These are phyloP conservation scores for Dactylellina cionopaga DNA, from an alignment of 2,329 filamentous ascomycete species.

Conservation along the genomic window DNA sequence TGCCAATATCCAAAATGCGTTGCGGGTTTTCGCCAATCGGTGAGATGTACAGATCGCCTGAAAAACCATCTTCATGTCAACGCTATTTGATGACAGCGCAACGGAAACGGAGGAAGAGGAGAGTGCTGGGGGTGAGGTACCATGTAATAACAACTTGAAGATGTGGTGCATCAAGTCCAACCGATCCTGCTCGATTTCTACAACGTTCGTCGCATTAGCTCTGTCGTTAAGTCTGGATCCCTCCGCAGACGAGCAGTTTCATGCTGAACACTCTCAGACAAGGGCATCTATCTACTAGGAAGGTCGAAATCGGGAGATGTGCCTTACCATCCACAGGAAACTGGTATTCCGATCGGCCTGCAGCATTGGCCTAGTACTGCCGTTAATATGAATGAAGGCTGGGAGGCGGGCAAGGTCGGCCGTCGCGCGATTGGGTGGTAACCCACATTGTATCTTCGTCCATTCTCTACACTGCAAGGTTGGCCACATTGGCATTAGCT, in stretches of 20 bases:
- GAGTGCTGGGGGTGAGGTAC: slow-evolving; percentile 15
- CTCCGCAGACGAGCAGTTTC: no score
- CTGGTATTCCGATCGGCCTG: slow-evolving; percentile 34
- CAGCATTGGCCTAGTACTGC: slow-evolving; percentile 44
- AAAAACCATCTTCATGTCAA: slow-evolving; percentile 10
- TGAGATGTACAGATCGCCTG: slow-evolving; percentile 55
- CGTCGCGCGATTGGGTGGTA: background rate
- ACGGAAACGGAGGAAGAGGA: no score
- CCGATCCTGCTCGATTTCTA: slow-evolving; percentile 55
- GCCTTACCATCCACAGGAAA: slow-evolving; percentile 48
- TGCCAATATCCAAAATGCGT: slow-evolving; percentile 63
- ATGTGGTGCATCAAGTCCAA: slow-evolving; percentile 51
- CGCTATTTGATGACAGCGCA: background rate
- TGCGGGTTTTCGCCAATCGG: slow-evolving; percentile 58
- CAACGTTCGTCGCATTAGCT: background rate
- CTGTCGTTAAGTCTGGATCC: no score
- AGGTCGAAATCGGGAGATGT: background rate
- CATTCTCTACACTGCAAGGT: slow-evolving; percentile 50
- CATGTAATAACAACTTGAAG: slow-evolving; percentile 45
- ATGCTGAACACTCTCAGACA: background rate
- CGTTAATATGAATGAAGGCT: no score
- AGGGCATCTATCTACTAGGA: background rate
- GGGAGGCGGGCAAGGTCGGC: no score
- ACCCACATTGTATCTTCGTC: slow-evolving; percentile 50
- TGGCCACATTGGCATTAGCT: slow-evolving; percentile 18